These are phyloP conservation scores for Cunninghamia lanceolata DNA, from an alignment of 75 land plant species.

Conservation along the genomic window DNA sequence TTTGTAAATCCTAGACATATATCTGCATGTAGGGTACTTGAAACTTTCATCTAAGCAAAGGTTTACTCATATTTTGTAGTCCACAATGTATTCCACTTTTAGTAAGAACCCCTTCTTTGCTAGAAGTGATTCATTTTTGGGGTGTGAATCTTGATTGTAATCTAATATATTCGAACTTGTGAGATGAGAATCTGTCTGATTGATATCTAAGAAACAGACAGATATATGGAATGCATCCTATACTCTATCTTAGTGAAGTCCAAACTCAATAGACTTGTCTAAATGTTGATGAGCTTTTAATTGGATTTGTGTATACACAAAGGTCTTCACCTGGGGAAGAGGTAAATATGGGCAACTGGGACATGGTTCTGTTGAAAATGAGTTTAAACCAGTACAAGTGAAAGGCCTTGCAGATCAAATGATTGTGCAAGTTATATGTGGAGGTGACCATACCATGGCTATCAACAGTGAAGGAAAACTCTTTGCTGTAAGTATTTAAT, in stretches of 20 bases:
- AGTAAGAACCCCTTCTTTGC: not conserved
- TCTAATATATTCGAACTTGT: not conserved
- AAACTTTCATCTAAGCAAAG: not conserved
- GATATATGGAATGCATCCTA: not conserved
- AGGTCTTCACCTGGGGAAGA: conserved; percentile 50
- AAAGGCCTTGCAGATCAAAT: conserved; percentile 37
- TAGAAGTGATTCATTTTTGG: not conserved
- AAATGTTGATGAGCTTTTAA: not conserved
- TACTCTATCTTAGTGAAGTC: not conserved
- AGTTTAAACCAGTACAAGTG: conserved; percentile 28
- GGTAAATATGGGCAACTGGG: conserved; percentile 56
- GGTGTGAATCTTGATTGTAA: not conserved
- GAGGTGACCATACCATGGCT: conserved; percentile 49
- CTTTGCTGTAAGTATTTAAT: conserved; percentile 30
- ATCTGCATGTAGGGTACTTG: not conserved
- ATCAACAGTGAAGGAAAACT: conserved; percentile 27
- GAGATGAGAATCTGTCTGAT: not conserved
- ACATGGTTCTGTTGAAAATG: conserved; percentile 30
- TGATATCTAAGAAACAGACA: not conserved
- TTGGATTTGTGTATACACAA: not conserved
- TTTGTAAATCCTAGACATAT: not conserved
- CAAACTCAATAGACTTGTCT: not conserved
- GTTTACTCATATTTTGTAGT: not conserved
- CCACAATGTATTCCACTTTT: not conserved
- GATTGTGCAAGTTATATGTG: conserved; percentile 37